Base-by-base conservation (phyloP, 495 filamentous ascomycete species). In the Entonaema liquescens region DNA sequence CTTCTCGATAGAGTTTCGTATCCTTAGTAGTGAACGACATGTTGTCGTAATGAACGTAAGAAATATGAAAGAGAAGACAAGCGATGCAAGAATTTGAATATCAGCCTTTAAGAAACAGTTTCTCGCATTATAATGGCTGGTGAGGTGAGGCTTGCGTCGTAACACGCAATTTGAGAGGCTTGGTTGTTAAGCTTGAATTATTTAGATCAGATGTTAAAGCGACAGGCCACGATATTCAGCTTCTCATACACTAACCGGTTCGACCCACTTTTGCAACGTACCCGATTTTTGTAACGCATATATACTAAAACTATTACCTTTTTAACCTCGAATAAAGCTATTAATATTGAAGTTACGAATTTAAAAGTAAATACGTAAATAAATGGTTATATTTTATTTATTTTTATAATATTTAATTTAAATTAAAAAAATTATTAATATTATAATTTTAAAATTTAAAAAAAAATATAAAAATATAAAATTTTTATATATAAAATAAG, bases 1-100 rank as follows among this genome's bases (percentile, higher is more conserved):
- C 90, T 54, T 85, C 83, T 67, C 90, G 85, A 73, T 93, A 90
- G 25, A 87, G 77, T 35, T 89, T 72, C 55, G 79, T 83, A 65
- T 91, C 89, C 70, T 78, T 80, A 19, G 81, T 69, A 50, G 79
- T 81, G 62, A 89, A 83, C 17, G 82, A 72, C 88, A 91, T 90
- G 35, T 55, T 77, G 38, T 15, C 49, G 54, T 38, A 21, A 40
- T 60, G 13, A 17, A 58, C 50, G 60, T 28, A 58, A 38, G 26
- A 33, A 47, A 19, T 35, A 52, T 13, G 5, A 17, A 44, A n/a
- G 53, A 57, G 38, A 50, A 33, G 21, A 47, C 9, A 17, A 47
- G 42, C 19, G 19, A 47, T 23, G 8, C 5, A 23, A 54, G 19
- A 12, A 59, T 15, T 44, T 19, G 53, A 36, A 71, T 29, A 44